Evolutionary conservation across 345 rosid genomes (phyloP), one percentile per base, ranked within the genome.

Genomic region (Aethionema arabicum): DNA sequence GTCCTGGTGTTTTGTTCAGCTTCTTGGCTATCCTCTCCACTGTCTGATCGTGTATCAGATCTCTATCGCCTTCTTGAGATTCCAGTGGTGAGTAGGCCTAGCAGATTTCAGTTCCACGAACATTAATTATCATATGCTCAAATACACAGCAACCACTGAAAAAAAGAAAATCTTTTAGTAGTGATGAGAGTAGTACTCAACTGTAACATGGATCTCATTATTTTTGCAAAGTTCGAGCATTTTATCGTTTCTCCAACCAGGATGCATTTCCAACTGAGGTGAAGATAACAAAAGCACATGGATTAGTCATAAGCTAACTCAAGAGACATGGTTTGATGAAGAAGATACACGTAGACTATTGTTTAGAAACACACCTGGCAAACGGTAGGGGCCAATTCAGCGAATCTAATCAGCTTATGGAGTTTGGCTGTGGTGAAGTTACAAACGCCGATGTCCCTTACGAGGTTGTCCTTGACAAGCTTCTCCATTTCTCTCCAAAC

Each of bases 401-500:
- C 79, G 36, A 77, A 65, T 5, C 50, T 52, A 10, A 78, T 61
- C 2, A 80, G 65, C 69, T 77, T 74, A 33, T 75, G 68, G 62
- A 80, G 82, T 73, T 83, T 83, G 58, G 73, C 65, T n/a, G 68
- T 3, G n/a, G 80, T 72, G 67, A 78, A 83, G 70, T 83, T 80
- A 67, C 76, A 72, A 11, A 81, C 59, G 11, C 90, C 82, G 0
- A 81, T 78, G 69, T 63, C 73, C 72, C 74, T 74, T 40, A 84
- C 81, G 4, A 79, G 66, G 38, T 73, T 72, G 4, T 75, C 76
- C 56, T 58, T 63, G 3, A 56, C 76, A 60, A 81, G 84, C 51
- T 72, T 72, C 80, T 79, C 86, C 86, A 84, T 74, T 66, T 81
- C 81, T 72, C 77, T 78, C 90, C 90, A 81, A 44, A 79, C 84